Base-by-base conservation (phyloP, 345 rosid genomes). In the Hibiscus tridactylites region DNA sequence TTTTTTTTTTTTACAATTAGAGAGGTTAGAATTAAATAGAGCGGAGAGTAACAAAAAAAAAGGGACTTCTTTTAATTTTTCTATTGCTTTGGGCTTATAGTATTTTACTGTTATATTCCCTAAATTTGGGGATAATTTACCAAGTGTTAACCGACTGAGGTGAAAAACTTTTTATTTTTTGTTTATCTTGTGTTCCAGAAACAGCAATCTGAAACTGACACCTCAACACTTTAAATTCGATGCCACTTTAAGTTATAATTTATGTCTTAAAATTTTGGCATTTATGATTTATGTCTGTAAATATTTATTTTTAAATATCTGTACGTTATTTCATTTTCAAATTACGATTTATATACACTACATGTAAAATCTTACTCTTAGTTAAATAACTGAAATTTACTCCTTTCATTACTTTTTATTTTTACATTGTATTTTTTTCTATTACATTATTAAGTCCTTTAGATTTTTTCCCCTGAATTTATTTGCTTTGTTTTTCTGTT, bases 1-100 rank as follows among this genome's bases (percentile, higher is more conserved):
- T 90, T 92, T 90, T 21, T 21, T 21, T 21, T 33, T 88, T 85
- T 69, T 68, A 73, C 76, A 70, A 62, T 72, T 71, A 65, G 77
- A 35, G 79, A 33, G 66, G 24, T 16, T 35, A 52, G 6, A 74
- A 74, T 77, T 75, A 78, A 75, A 84, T 70, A 72, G 73, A 71
- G 73, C 42, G 21, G 69, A 50, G 63, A 63, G 73, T 47, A 11
- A 63, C 8, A 0, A 65, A 26, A 59, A 21, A 21, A 68, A 17
- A 11, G 6, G 3, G 6, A n/a, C 33, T 46, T 19, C 11, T 3
- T 17, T 44, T 39, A 68, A 49, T 56, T 21, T 52, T 15, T 15
- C 19, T 52, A 16, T 52, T 52, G n/a, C 39, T 21, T 67, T 33
- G 2, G 26, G 39, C 31, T 60, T 47, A 21, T 17, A 42, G 26